Percentiles rank a stretch among this genome's conserved stretches.
These are phyloP conservation scores for Eucalyptus tenuipes DNA, from an alignment of 345 rosid species.

Conservation along the genomic window DNA sequence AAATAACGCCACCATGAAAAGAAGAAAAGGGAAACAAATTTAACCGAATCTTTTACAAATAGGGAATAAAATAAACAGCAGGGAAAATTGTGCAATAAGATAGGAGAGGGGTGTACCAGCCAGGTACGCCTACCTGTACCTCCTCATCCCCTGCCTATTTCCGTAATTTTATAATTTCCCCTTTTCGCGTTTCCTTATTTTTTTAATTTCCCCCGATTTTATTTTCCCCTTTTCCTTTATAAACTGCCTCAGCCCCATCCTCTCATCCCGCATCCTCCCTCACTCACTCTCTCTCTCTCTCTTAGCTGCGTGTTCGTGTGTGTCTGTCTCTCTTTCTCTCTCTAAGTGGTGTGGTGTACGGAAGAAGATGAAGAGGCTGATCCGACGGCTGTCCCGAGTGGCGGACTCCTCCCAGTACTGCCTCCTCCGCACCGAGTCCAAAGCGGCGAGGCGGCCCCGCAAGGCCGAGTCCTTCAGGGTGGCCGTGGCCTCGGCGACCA, in stretches of 20 bases:
- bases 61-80: background rate
- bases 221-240: background rate
- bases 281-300: background rate
- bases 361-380: constrained; percentile 60
- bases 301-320: background rate
- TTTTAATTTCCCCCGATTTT: background rate
- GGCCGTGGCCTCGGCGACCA: background rate
- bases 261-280: background rate
- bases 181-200: background rate
- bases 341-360: background rate
- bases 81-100: background rate
- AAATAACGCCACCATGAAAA: background rate
- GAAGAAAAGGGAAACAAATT: background rate
- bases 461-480: constrained; percentile 6
- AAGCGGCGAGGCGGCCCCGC: constrained; percentile 8
- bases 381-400: constrained; percentile 83
- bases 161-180: background rate
- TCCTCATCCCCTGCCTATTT: background rate
- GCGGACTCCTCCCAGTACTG: constrained; percentile 81
- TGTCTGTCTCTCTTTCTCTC: background rate
- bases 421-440: constrained; percentile 50
- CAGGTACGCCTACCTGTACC: background rate
- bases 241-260: background rate
- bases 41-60: background rate
- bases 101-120: background rate